Percentiles rank a stretch among this genome's conserved stretches.
Conservation (phyloP, 2,329 filamentous ascomycete species). For the Rachicladosporium sp. region DNA sequence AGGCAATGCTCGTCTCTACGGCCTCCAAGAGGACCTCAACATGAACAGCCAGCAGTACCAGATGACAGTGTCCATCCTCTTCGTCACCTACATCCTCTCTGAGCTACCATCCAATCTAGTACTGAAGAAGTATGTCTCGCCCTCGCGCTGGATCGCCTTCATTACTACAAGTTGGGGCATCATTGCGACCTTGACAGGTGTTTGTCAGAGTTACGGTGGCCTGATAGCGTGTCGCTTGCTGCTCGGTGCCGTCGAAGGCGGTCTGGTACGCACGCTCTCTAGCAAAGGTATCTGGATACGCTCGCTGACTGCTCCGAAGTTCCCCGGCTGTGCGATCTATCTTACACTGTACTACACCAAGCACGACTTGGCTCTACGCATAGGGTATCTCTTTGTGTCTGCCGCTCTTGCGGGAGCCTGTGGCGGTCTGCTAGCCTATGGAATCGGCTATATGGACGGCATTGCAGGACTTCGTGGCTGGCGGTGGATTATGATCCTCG, state of each 20-base stretch:
- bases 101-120: conserved; percentile 37
- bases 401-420: conserved; percentile 37
- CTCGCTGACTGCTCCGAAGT: too few relatives aligned
- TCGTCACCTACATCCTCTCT: conserved; percentile 26
- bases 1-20: conserved; percentile 25
- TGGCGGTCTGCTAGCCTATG: conserved; percentile 26
- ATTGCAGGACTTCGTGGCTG: conserved; percentile 51
- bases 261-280: conserved; percentile 12
- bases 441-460: conserved; percentile 60
- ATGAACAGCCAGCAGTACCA: conserved; percentile 29
- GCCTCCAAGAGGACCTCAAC: conserved; percentile 35
- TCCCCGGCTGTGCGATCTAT: conserved; percentile 16
- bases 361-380: conserved; percentile 29
- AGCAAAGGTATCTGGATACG: too few relatives aligned
- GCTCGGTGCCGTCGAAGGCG: conserved; percentile 16
- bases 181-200: conserved; percentile 37
- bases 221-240: conserved; percentile 27
- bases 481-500: conserved; percentile 52
- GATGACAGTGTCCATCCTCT: conserved; percentile 9
- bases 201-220: conserved; percentile 30
- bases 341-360: conserved; percentile 36
- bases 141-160: conserved; percentile 18
- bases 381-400: conserved; percentile 34
- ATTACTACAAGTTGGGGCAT: conserved; percentile 25
- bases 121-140: conserved; percentile 36